Evolutionary conservation across 2,329 filamentous ascomycete species (phyloP).

Genomic region (Graphilbum fragrans): DNA sequence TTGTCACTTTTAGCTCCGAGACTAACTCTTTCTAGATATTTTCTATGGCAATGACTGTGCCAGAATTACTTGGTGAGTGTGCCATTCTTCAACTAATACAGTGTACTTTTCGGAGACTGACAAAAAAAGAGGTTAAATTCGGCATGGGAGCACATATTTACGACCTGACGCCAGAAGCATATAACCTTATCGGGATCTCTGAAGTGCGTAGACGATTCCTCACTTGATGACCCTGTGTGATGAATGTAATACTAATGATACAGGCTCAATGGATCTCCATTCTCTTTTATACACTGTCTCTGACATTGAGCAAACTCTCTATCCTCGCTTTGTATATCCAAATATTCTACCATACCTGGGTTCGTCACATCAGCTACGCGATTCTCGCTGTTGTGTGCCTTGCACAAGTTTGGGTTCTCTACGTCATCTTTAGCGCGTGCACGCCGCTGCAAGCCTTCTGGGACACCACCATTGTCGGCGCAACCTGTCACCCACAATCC

Average conservation of each 20-base stretch:
- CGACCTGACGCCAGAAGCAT: neutral
- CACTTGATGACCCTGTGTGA: too few species aligned
- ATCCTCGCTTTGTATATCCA: slow-evolving; percentile 18
- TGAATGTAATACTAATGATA: too few species aligned
- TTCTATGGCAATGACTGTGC: slow-evolving; percentile 13
- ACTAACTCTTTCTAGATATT: slow-evolving; percentile 20
- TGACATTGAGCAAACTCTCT: slow-evolving; percentile 16
- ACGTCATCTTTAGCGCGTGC: slow-evolving; percentile 17
- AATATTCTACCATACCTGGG: slow-evolving; percentile 16
- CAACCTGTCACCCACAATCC: slow-evolving; percentile 5
- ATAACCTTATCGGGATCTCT: neutral
- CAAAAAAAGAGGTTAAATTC: slow-evolving; percentile 3
- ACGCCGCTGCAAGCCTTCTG: slow-evolving; percentile 19
- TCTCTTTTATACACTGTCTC: slow-evolving; percentile 15
- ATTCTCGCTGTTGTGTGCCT: slow-evolving; percentile 14
- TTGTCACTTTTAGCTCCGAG: slow-evolving; percentile 12
- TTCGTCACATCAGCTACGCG: slow-evolving; percentile 16
- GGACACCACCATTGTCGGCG: slow-evolving; percentile 9
- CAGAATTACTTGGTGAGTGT: slow-evolving; percentile 8
- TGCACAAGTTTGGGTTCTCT: slow-evolving; percentile 15
- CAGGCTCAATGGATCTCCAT: slow-evolving; percentile 9
- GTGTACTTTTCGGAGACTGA: too few species aligned
- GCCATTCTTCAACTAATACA: neutral
- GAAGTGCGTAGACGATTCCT: too few species aligned
- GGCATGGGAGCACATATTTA: slow-evolving; percentile 7